These are phyloP conservation scores for Boletellus deceptivus DNA, from an alignment of 1,284 basidiomycete genomes.

Conservation along the genomic window DNA sequence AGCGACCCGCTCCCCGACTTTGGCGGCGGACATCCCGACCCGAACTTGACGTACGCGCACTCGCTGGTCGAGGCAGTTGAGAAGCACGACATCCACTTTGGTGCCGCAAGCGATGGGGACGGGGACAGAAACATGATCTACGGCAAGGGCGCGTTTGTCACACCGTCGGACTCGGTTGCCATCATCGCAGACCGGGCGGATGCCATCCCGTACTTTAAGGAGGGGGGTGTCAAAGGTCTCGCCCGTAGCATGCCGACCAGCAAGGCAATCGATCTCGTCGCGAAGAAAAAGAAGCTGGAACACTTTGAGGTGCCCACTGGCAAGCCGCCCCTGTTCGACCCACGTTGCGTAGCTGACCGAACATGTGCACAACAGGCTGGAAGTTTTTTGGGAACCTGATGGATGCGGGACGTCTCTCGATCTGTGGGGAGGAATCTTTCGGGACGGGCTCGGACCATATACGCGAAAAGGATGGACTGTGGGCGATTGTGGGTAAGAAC, in stretches of 20 bases:
- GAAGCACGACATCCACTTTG: slow-evolving; percentile 83
- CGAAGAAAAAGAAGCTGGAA: slow-evolving; percentile 91
- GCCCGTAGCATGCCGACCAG: slow-evolving; percentile 97
- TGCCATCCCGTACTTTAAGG: slow-evolving; percentile 95
- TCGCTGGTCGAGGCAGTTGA: slow-evolving; percentile 93
- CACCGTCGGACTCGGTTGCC: slow-evolving; percentile 95
- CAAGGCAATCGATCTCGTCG: slow-evolving; percentile 96
- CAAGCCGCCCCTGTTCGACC: slow-evolving; percentile 25
- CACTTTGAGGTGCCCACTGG: slow-evolving; percentile 97
- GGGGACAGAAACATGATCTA: slow-evolving; percentile 99
- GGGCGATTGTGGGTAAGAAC: slow-evolving; percentile 86
- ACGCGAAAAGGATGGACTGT: slow-evolving; percentile 98
- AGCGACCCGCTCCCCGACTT: slow-evolving; percentile 91
- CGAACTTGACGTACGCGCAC: slow-evolving; percentile 97
- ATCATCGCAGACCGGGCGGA: slow-evolving; percentile 99
- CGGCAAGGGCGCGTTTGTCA: slow-evolving; percentile 96
- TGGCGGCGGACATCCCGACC: slow-evolving; percentile 96
- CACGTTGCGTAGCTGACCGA: slow-evolving; percentile 1
- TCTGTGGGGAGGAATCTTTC: slow-evolving; percentile 98
- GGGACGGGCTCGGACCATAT: slow-evolving; percentile 99
- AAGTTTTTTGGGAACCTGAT: slow-evolving; percentile 99
- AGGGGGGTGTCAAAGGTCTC: slow-evolving; percentile 88
- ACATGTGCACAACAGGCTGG: slow-evolving; percentile 63
- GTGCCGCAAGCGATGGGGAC: slow-evolving; percentile 96
- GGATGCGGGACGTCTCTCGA: slow-evolving; percentile 96